These are phyloP conservation scores for Tylopilus intermedius DNA, from an alignment of 768 basidiomycete genomes.

Conservation along the genomic window DNA sequence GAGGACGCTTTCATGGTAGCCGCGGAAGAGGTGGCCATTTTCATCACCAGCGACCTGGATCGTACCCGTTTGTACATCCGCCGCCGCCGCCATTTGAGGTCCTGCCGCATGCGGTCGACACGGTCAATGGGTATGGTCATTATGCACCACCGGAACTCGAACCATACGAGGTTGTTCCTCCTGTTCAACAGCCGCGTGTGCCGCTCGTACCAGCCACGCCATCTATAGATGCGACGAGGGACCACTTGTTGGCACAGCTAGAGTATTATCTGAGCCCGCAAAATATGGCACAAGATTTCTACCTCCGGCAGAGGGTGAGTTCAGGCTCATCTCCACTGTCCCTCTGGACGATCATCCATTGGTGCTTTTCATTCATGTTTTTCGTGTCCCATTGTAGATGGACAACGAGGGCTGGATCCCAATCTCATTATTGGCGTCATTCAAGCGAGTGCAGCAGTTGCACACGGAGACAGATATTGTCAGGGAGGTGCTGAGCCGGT, in stretches of 20 bases:
- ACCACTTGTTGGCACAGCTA: constrained; percentile 72
- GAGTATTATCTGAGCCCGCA: constrained; percentile 92
- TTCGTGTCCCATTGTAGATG: constrained; percentile 53
- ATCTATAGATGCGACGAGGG: constrained; percentile 61
- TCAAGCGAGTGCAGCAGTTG: constrained; percentile 74
- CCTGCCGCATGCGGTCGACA: constrained; percentile 22
- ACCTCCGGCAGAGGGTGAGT: constrained; percentile 70
- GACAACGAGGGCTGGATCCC: constrained; percentile 85
- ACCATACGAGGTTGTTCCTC: constrained; percentile 20
- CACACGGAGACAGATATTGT: constrained; percentile 60
- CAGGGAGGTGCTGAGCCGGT: constrained; percentile 62
- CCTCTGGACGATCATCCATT: not conserved
- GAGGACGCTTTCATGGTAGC: constrained; percentile 36
- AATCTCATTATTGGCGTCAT: constrained; percentile 75
- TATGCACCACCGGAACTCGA: constrained; percentile 33
- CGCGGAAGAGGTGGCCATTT: constrained; percentile 31
- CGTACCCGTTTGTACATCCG: constrained; percentile 30
- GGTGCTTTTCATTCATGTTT: not conserved
- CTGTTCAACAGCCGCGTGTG: constrained; percentile 26
- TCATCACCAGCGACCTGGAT: constrained; percentile 32
- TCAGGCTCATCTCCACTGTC: not conserved
- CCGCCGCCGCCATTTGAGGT: constrained; percentile 26
- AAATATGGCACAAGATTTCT: constrained; percentile 86
- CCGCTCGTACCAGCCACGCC: constrained; percentile 47
- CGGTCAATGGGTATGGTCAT: constrained; percentile 27